Percentiles rank a stretch among this genome's conserved stretches.
Conservation (phyloP, 164 flowering plant genomes). For the Vitis rotundifolia region DNA sequence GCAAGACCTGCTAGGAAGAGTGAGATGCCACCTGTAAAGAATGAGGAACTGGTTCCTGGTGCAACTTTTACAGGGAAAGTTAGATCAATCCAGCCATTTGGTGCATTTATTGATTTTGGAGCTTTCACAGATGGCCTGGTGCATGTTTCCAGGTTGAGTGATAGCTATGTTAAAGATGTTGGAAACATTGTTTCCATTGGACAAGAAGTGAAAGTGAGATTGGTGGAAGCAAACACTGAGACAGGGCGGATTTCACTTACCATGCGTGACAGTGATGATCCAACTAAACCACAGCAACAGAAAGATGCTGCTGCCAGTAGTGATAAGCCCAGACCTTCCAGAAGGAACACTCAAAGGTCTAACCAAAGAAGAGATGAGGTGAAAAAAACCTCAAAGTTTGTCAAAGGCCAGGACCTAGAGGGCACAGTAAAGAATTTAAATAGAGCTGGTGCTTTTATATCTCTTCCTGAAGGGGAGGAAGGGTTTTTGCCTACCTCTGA, state of each 20-base stretch:
- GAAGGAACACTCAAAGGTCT: slow-evolving; percentile 35
- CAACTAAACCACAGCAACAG: slow-evolving; percentile 40
- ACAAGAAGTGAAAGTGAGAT: slow-evolving; percentile 89
- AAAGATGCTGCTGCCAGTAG: slow-evolving; percentile 37
- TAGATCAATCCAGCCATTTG: slow-evolving; percentile 88
- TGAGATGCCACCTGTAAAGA: slow-evolving; percentile 89
- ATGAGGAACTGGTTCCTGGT: slow-evolving; percentile 84
- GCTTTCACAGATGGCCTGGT: slow-evolving; percentile 96
- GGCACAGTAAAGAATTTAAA: slow-evolving; percentile 86
- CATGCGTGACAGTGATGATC: slow-evolving; percentile 76
- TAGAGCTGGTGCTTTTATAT: slow-evolving; percentile 81
- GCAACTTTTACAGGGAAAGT: slow-evolving; percentile 94
- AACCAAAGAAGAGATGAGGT: slow-evolving; percentile 39
- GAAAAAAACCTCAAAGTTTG: slow-evolving; percentile 66
- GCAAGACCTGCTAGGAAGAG: slow-evolving; percentile 65
- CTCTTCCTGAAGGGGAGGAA: slow-evolving; percentile 92
- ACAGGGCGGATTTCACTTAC: slow-evolving; percentile 78
- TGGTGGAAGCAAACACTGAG: slow-evolving; percentile 74
- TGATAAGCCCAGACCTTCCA: slow-evolving; percentile 49
- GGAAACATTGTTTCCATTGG: slow-evolving; percentile 74
- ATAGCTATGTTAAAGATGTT: slow-evolving; percentile 88
- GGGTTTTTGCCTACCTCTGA: slow-evolving; percentile 88
- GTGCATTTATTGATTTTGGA: slow-evolving; percentile 97
- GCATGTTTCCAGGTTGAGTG: slow-evolving; percentile 85
- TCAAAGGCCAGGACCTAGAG: slow-evolving; percentile 68